A percentile compares a stretch with the other conserved stretches of the same genome.
These are phyloP conservation scores for Hygrophoropsis aurantiaca DNA, from an alignment of 768 basidiomycete genomes.

Conservation along the genomic window DNA sequence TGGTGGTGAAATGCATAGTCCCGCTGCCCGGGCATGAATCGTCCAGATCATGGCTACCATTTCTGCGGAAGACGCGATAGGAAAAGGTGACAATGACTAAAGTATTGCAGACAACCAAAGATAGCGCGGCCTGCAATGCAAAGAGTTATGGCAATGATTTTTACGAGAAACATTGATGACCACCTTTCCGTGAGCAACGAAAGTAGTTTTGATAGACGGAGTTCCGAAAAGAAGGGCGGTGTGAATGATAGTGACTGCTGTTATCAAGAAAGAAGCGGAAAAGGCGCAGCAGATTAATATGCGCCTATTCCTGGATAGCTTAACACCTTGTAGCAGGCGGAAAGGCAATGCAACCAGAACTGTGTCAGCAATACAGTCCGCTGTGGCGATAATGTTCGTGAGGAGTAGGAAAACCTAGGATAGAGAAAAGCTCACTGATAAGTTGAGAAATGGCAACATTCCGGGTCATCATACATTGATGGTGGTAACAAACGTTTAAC, in stretches of 20 bases:
- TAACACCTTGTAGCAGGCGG: conserved; percentile 5
- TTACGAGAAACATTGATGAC: neutral
- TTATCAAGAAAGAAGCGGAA: conserved; percentile 16
- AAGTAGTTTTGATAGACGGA: neutral
- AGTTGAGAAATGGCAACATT: conserved; percentile 16
- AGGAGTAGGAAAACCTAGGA: neutral
- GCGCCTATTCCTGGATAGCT: conserved; percentile 9
- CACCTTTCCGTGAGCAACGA: conserved; percentile 23
- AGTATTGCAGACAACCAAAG: conserved; percentile 23
- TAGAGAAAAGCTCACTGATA: conserved; percentile 14
- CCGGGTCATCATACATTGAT: conserved; percentile 1
- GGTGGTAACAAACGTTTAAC: conserved; percentile 3
- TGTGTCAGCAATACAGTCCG: conserved; percentile 17
- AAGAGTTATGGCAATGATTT: neutral
- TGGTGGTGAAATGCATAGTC: conserved; percentile 2
- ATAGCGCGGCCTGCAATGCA: conserved; percentile 15
- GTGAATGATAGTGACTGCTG: conserved; percentile 17
- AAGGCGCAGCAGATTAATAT: conserved; percentile 19
- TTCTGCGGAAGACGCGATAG: conserved; percentile 13
- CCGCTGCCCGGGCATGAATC: neutral
- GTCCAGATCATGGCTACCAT: conserved; percentile 5
- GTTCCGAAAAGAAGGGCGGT: conserved; percentile 6
- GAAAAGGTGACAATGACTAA: conserved; percentile 23
- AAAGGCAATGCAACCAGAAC: conserved; percentile 18
- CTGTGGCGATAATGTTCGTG: conserved; percentile 6